A percentile compares a stretch with the other conserved stretches of the same genome.
Evolutionary conservation across 768 basidiomycete genomes (phyloP).

Genomic region (Serpula lacrymans): DNA sequence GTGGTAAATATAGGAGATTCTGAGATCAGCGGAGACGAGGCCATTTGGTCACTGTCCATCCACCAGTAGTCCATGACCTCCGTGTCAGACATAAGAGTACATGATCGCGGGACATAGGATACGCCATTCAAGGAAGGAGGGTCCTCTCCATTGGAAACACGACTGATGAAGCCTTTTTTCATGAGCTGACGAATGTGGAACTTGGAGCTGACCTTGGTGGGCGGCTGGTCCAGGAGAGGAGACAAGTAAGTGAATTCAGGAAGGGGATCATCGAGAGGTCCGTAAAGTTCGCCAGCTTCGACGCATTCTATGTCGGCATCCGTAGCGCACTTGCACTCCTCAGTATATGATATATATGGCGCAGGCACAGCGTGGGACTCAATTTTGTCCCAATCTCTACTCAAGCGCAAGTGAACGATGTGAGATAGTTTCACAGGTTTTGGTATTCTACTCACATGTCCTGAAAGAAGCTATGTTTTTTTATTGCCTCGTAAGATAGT

Average conservation of each 20-base stretch:
- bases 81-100: too few species aligned
- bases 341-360: neutral
- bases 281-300: neutral
- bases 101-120: too few species aligned
- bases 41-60: too few species aligned
- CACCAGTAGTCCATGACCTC: too few species aligned
- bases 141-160: too few species aligned
- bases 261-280: slow-evolving; percentile 5
- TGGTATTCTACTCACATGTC: slow-evolving; percentile 3
- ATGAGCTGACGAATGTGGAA: too few species aligned
- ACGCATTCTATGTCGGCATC: neutral
- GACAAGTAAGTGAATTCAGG: slow-evolving; percentile 5
- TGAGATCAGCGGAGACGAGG: too few species aligned
- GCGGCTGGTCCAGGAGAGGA: too few species aligned
- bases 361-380: slow-evolving; percentile 2
- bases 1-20: too few species aligned
- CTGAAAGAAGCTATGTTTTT: slow-evolving; percentile 6
- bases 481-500: slow-evolving; percentile 6
- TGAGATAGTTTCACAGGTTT: neutral
- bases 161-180: too few species aligned
- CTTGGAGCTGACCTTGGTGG: too few species aligned
- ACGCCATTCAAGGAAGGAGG: too few species aligned
- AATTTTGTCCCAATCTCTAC: slow-evolving; percentile 8
- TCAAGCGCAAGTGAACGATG: neutral
- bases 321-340: neutral